Conservation (phyloP, 2,329 filamentous ascomycete genomes). For the Claviceps purpurea region DNA sequence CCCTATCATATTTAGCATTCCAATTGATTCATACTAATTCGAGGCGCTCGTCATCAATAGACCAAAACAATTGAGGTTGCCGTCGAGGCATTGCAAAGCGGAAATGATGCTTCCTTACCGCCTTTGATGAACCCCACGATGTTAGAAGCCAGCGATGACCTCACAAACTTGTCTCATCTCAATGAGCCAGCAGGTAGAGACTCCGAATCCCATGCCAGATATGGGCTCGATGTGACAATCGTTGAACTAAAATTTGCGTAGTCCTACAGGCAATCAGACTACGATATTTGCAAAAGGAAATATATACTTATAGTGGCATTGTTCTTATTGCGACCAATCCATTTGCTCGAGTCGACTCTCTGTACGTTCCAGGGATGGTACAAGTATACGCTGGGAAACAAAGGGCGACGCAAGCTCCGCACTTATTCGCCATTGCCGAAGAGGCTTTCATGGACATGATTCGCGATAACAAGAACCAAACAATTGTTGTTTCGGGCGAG, state of each 20-base stretch:
- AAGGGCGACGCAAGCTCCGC: constrained; percentile 88
- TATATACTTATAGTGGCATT: constrained; percentile 98
- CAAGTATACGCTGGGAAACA: constrained; percentile 97
- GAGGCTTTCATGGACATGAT: constrained; percentile 99
- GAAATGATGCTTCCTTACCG: constrained; percentile 65
- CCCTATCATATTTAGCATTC: neutral
- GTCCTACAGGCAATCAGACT: constrained; percentile 95
- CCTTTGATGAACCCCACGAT: constrained; percentile 96
- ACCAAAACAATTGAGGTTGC: constrained; percentile 69
- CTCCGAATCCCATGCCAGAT: neutral
- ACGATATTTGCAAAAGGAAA: constrained; percentile 95
- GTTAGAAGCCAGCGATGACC: constrained; percentile 95
- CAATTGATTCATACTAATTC: neutral
- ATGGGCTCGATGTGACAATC: neutral
- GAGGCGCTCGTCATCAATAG: constrained; percentile 29
- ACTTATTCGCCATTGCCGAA: constrained; percentile 97
- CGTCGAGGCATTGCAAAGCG: constrained; percentile 59
- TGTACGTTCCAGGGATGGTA: constrained; percentile 99
- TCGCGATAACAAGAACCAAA: constrained; percentile 90
- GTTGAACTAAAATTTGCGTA: constrained; percentile 22
- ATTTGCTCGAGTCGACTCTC: constrained; percentile 90
- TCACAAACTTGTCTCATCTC: constrained; percentile 93
- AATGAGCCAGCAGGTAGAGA: constrained; percentile 86
- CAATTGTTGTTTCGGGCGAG: constrained; percentile 96
- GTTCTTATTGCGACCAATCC: constrained; percentile 97